phyloP scores from a whole-genome alignment of 2,329 filamentous ascomycete species.

The Tolypocladium nubicola region DNA sequence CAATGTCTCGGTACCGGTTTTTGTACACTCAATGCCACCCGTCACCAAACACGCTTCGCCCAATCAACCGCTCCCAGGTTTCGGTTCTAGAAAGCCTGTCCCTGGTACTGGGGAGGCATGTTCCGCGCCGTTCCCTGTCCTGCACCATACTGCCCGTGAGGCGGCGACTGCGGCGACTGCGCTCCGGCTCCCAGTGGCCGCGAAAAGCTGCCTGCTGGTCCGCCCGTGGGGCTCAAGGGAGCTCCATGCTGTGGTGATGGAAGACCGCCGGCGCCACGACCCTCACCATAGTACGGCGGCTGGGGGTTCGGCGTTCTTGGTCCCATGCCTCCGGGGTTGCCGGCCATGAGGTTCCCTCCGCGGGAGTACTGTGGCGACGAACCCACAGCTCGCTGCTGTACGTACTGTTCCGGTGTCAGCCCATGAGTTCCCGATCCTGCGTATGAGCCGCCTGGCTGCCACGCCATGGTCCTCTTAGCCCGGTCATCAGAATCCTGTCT shows the following conservation, averaged over 20 bases:
- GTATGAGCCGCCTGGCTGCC: conserved; percentile 61
- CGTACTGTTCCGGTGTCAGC: conserved; percentile 71
- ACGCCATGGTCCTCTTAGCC: conserved; percentile 56
- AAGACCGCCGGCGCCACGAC: conserved; percentile 7
- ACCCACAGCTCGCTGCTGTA: conserved; percentile 60
- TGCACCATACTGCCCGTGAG: conserved; percentile 18
- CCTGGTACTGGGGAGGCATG: conserved; percentile 21
- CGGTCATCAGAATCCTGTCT: conserved; percentile 42
- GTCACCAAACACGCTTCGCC: not conserved
- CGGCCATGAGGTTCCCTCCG: conserved; percentile 46
- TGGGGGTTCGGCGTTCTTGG: conserved; percentile 17
- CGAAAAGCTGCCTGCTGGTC: conserved; percentile 17
- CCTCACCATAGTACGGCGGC: conserved; percentile 14
- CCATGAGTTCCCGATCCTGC: conserved; percentile 35
- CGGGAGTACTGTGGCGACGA: conserved; percentile 48
- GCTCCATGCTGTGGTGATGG: conserved; percentile 10
- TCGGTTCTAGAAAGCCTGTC: conserved; percentile 21
- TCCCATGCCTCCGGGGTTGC: conserved; percentile 21
- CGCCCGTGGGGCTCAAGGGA: conserved; percentile 10
- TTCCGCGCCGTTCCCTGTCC: conserved; percentile 9
- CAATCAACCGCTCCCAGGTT: not conserved
- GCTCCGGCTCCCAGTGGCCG: conserved; percentile 18
- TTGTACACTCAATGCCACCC: not conserved
- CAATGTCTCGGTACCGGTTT: not conserved
- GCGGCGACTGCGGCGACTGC: conserved; percentile 14